Conservation (phyloP, 108 stramenopile genomes). For the Cyclotella choctawhatcheeana region DNA sequence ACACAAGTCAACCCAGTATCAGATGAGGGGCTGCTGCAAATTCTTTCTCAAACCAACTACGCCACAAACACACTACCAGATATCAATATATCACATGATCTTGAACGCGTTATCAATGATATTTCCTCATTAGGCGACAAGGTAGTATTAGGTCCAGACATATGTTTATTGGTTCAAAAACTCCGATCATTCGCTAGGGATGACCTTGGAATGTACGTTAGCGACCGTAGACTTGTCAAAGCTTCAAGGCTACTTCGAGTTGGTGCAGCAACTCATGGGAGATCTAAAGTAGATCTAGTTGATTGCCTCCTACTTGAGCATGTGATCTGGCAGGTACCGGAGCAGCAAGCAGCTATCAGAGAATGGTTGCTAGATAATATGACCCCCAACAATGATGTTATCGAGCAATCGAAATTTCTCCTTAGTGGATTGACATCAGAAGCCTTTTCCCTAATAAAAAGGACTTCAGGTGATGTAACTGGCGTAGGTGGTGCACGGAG, state of each 20-base stretch:
- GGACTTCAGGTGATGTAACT: constrained; percentile 67
- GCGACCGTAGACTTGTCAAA: constrained; percentile 74
- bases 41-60: constrained; percentile 52
- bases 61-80: not conserved
- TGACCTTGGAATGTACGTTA: constrained; percentile 58
- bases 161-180: constrained; percentile 58
- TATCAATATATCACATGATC: constrained; percentile 22
- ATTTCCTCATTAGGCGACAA: constrained; percentile 45
- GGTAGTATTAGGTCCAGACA: constrained; percentile 46
- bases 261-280: constrained; percentile 68
- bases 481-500: constrained; percentile 57
- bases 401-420: constrained; percentile 56
- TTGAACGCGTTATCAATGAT: constrained; percentile 39
- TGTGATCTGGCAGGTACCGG: constrained; percentile 67
- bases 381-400: constrained; percentile 49
- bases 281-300: constrained; percentile 59
- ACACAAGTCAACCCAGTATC: constrained; percentile 72
- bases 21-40: constrained; percentile 63
- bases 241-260: constrained; percentile 61
- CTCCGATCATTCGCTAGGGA: constrained; percentile 60
- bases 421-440: constrained; percentile 61
- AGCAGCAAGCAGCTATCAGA: constrained; percentile 50
- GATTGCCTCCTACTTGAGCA: constrained; percentile 71
- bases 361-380: constrained; percentile 74
- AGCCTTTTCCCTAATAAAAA: constrained; percentile 49